phyloP scores from a whole-genome alignment of 805 yeast genomes.

The Huiozyma naganishii region DNA sequence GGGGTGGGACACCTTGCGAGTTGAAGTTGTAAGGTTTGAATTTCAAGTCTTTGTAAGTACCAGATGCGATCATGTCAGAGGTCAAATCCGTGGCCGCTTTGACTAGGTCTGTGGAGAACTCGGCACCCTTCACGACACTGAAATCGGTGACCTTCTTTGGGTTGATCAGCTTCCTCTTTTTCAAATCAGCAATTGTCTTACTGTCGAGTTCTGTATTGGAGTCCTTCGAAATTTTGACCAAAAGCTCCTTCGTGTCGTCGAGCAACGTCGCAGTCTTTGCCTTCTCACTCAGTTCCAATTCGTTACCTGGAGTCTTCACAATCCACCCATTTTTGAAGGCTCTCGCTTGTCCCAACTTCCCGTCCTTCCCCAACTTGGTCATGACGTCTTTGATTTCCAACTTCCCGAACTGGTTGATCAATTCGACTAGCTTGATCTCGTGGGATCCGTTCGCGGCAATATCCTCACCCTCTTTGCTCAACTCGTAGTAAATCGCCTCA shows the following conservation, averaged over 20 bases:
- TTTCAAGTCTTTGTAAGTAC: conserved; percentile 70
- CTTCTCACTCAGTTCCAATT: conserved; percentile 45
- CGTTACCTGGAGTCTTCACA: conserved; percentile 69
- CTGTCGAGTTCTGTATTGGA: conserved; percentile 30
- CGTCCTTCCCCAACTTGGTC: conserved; percentile 65
- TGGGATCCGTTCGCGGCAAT: conserved; percentile 79
- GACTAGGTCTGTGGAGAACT: conserved; percentile 71
- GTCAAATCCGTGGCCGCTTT: conserved; percentile 90
- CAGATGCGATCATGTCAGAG: conserved; percentile 76
- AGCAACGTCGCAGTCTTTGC: conserved; percentile 28
- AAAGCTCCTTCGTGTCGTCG: conserved; percentile 57
- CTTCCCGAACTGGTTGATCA: conserved; percentile 64
- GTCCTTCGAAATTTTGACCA: conserved; percentile 37
- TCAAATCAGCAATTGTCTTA: conserved; percentile 71
- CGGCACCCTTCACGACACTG: conserved; percentile 66
- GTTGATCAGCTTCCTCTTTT: conserved; percentile 80
- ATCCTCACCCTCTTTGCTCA: conserved; percentile 74
- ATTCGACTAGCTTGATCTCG: conserved; percentile 73
- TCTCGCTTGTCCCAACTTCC: conserved; percentile 90
- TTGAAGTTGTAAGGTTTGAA: conserved; percentile 95
- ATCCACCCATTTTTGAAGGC: conserved; percentile 98
- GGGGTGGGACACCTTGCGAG: conserved; percentile 83
- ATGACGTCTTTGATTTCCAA: conserved; percentile 67
- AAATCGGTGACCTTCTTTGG: conserved; percentile 68
- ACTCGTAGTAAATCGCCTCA: conserved; percentile 66